Evolutionary conservation across 352 stramenopile species (phyloP).

Genomic region (Achlya hypogyna): DNA sequence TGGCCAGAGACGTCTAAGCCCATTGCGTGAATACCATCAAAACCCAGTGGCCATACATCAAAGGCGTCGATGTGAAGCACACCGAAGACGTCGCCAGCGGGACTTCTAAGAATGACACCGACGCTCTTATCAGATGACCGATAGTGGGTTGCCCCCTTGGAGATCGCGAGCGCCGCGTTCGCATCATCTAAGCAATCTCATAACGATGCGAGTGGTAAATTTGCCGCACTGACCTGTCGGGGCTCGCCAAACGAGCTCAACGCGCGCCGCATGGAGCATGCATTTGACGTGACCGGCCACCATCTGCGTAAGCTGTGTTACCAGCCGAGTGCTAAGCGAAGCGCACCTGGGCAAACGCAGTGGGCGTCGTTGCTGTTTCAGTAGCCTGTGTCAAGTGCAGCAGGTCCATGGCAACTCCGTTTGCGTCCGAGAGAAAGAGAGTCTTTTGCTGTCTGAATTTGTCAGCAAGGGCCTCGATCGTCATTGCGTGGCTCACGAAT

Average conservation of each 20-base stretch:
- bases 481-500: background rate
- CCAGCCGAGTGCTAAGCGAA: background rate
- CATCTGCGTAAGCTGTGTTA: background rate
- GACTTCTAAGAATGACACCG: background rate
- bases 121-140: background rate
- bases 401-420: background rate
- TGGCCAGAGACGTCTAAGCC: background rate
- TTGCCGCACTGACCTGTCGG: background rate
- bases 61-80: background rate
- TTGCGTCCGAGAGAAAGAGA: background rate
- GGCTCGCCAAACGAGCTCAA: background rate
- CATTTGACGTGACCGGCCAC: background rate
- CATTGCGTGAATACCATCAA: background rate
- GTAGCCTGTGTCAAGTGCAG: background rate
- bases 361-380: background rate
- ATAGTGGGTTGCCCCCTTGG: background rate
- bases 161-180: background rate
- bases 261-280: background rate
- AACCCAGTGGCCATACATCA: background rate
- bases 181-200: background rate
- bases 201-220: background rate
- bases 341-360: background rate
- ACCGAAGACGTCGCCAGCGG: background rate
- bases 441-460: background rate
- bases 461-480: background rate